phyloP scores from a whole-genome alignment of 345 rosid species.

The Garcia nutans region DNA sequence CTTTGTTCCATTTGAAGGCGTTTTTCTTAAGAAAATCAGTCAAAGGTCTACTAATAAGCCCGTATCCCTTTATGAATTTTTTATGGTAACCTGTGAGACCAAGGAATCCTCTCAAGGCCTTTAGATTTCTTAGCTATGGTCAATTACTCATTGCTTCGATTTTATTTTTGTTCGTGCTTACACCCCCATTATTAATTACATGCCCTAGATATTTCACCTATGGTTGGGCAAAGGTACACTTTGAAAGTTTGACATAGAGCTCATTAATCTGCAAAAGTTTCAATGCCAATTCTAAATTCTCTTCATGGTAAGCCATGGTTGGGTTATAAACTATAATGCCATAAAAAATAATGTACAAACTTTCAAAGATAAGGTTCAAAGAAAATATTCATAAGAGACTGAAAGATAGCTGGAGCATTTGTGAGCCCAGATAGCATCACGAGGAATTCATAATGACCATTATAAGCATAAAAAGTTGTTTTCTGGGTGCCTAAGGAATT shows the following conservation, averaged over 20 bases:
- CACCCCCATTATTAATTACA: not conserved
- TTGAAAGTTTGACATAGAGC: not conserved
- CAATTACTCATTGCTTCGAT: not conserved
- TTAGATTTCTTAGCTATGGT: not conserved
- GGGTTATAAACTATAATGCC: not conserved
- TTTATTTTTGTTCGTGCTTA: not conserved
- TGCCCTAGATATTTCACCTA: not conserved
- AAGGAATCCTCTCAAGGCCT: not conserved
- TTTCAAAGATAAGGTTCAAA: not conserved
- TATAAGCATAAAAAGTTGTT: no score
- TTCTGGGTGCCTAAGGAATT: no score
- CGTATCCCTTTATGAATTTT: not conserved
- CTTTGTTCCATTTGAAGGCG: no score
- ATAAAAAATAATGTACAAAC: not conserved
- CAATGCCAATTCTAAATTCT: not conserved
- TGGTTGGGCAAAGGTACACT: not conserved
- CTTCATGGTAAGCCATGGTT: not conserved
- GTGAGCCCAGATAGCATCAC: no score
- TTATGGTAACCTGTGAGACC: not conserved
- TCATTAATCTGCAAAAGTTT: not conserved
- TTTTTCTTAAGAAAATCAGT: not conserved
- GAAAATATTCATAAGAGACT: no score
- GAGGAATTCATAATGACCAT: no score
- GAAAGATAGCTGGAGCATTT: no score
- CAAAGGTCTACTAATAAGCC: not conserved